These are phyloP conservation scores for Ailanthus altissimus DNA, from an alignment of 345 rosid species.

Conservation along the genomic window DNA sequence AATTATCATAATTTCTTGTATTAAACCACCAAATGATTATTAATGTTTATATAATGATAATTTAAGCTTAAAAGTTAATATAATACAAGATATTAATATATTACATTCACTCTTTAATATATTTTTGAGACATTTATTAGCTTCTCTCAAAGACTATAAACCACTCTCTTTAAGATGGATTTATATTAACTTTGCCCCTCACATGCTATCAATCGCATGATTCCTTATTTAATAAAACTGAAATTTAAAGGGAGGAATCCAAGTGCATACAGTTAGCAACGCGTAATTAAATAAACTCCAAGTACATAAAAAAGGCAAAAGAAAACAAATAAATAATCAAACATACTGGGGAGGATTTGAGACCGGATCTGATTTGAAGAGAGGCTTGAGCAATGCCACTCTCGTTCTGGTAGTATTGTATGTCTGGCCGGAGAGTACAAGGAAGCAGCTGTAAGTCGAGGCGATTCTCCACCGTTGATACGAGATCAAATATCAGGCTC, in stretches of 20 bases:
- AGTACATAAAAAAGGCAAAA: neutral
- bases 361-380: slow-evolving; percentile 61
- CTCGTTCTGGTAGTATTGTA: slow-evolving; percentile 53
- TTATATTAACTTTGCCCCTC: too few relatives aligned
- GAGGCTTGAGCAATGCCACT: slow-evolving; percentile 62
- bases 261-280: neutral
- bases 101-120: too few relatives aligned
- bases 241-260: neutral
- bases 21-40: too few relatives aligned
- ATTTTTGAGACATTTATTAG: too few relatives aligned
- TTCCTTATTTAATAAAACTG: too few relatives aligned
- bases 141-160: too few relatives aligned
- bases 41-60: too few relatives aligned
- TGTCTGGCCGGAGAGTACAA: slow-evolving; percentile 62
- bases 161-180: neutral
- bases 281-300: neutral
- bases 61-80: too few relatives aligned
- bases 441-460: slow-evolving; percentile 60
- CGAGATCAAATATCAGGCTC: slow-evolving; percentile 59
- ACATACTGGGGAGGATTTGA: slow-evolving; percentile 55
- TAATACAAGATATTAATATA: too few relatives aligned
- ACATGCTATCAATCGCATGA: neutral
- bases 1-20: too few relatives aligned
- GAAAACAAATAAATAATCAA: neutral
- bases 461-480: slow-evolving; percentile 65